These are phyloP conservation scores for Claviceps sp. DNA, from an alignment of 2,329 filamentous ascomycete genomes.

Conservation along the genomic window DNA sequence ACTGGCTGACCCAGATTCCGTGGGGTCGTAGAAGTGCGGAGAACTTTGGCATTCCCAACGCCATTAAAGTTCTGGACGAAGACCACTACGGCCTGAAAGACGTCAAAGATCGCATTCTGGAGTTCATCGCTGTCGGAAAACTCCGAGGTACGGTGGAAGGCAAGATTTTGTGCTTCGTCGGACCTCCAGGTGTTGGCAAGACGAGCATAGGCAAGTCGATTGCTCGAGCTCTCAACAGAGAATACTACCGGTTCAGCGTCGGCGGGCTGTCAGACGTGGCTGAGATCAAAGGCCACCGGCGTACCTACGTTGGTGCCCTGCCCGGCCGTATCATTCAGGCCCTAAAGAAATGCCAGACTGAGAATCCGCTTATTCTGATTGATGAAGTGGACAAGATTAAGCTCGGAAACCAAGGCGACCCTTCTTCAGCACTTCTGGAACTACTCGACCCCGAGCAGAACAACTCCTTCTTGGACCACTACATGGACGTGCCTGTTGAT, in stretches of 20 bases:
- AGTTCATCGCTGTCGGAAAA: constrained; percentile 97
- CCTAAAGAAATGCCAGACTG: constrained; percentile 96
- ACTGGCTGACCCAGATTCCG: constrained; percentile 96
- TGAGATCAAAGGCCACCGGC: constrained; percentile 93
- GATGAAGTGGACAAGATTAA: constrained; percentile 99
- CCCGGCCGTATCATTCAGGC: constrained; percentile 96
- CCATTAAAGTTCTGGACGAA: constrained; percentile 80
- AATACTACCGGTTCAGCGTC: constrained; percentile 98
- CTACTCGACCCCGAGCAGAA: constrained; percentile 95
- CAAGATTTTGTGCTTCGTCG: constrained; percentile 96
- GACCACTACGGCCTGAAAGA: constrained; percentile 96
- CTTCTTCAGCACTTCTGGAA: constrained; percentile 85
- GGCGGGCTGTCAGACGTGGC: constrained; percentile 94
- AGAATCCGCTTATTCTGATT: constrained; percentile 92
- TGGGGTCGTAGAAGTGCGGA: constrained; percentile 94
- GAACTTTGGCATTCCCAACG: constrained; percentile 91
- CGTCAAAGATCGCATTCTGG: constrained; percentile 94
- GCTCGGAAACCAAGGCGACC: constrained; percentile 89
- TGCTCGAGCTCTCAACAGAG: constrained; percentile 79
- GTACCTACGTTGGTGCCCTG: constrained; percentile 91
- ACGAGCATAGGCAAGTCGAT: constrained; percentile 99
- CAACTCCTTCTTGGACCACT: constrained; percentile 92
- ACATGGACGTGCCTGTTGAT: constrained; percentile 96
- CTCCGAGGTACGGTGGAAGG: constrained; percentile 93
- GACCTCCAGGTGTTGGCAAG: constrained; percentile 93